Conservation (phyloP, 768 basidiomycete species). For the Termitomyces sp. region DNA sequence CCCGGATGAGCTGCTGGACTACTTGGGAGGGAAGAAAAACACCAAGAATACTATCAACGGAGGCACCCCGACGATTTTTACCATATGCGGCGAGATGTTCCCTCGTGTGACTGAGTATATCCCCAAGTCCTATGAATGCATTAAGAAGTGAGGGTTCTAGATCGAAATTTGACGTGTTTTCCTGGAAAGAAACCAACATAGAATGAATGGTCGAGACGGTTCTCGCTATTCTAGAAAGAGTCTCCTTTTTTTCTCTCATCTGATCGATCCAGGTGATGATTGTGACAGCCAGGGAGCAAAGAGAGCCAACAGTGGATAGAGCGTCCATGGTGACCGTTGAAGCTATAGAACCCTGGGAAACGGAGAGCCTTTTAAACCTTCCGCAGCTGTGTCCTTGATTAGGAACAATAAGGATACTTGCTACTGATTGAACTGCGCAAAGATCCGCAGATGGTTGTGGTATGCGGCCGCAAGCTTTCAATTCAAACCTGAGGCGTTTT, state of each 20-base stretch:
- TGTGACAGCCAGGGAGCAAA: conserved; percentile 12
- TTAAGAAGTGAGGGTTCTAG: conserved; percentile 14
- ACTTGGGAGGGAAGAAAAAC: conserved; percentile 11
- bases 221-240: conserved; percentile 5
- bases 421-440: too few relatives aligned
- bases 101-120: conserved; percentile 14
- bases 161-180: conserved; percentile 3
- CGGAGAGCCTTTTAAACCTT: neutral
- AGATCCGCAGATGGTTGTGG: neutral
- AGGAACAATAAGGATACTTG: too few relatives aligned
- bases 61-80: conserved; percentile 1
- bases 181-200: conserved; percentile 11
- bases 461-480: too few relatives aligned
- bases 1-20: conserved; percentile 10
- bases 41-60: conserved; percentile 3
- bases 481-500: too few relatives aligned
- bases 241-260: conserved; percentile 13
- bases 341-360: neutral
- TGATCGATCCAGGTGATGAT: conserved; percentile 16
- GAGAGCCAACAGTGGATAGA: conserved; percentile 10
- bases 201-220: conserved; percentile 10
- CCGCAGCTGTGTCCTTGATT: too few relatives aligned
- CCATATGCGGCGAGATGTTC: conserved; percentile 9
- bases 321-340: conserved; percentile 16
- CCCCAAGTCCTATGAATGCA: conserved; percentile 15